Evolutionary conservation across 352 stramenopile genomes (phyloP).

Genomic region (Globisporangium recalcitrans): DNA sequence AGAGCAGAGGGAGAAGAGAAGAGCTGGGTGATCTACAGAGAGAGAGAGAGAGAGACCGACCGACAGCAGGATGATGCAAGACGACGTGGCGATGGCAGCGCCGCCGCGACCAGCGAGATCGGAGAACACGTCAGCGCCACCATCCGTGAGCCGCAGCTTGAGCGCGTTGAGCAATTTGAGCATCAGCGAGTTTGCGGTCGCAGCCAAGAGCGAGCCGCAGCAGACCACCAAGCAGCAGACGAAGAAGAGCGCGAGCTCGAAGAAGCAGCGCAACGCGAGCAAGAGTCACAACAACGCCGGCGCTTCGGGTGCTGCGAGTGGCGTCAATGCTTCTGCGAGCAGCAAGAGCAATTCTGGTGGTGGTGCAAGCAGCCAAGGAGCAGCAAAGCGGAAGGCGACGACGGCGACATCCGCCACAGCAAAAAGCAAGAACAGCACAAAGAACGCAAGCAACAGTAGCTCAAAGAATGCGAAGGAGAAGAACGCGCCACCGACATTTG

Average conservation of each 20-base stretch:
- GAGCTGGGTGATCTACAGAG: neutral
- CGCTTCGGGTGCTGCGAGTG: neutral
- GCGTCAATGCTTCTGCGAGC: neutral
- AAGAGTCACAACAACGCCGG: neutral
- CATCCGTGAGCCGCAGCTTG: neutral
- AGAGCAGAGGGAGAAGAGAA: conserved; percentile 1
- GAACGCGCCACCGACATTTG: neutral
- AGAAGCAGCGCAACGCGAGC: conserved; percentile 1
- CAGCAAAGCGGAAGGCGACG: conserved; percentile 8
- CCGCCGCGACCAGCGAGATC: neutral
- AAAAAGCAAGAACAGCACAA: conserved; percentile 9
- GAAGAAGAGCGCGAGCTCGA: neutral
- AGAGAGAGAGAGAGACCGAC: neutral
- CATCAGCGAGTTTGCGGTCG: neutral
- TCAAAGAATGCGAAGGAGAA: conserved; percentile 1
- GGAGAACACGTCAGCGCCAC: neutral
- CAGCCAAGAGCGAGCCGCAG: neutral
- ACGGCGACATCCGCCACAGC: neutral
- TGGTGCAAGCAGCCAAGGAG: neutral
- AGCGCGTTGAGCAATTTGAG: conserved; percentile 7
- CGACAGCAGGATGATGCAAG: neutral
- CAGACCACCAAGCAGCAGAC: neutral
- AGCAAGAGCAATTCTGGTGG: conserved; percentile 1
- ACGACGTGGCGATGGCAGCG: neutral
- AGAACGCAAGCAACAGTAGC: neutral